Conservation (phyloP, 139 green algal genomes). For the Ettlia oleoabundans region DNA sequence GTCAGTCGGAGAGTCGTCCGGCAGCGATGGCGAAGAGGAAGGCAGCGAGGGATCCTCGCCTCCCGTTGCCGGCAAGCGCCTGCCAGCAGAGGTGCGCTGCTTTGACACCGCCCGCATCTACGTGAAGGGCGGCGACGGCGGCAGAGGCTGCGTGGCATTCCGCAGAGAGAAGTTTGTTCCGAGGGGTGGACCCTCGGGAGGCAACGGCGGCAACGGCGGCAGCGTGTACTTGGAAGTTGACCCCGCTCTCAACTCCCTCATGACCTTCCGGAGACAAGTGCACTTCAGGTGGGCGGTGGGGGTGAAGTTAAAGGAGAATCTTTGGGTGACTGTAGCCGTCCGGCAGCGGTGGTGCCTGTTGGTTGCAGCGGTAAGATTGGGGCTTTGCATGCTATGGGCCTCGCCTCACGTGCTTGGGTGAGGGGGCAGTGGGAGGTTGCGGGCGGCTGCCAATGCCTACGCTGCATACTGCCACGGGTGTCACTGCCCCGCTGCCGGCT, state of each 20-base stretch:
- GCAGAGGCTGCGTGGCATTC: slow-evolving; percentile 95
- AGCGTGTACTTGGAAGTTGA: slow-evolving; percentile 86
- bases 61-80: slow-evolving; percentile 48
- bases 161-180: slow-evolving; percentile 96
- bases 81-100: slow-evolving; percentile 87
- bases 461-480: too few species aligned
- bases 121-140: slow-evolving; percentile 91
- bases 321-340: not conserved
- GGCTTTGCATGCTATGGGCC: too few species aligned
- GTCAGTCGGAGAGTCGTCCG: not conserved
- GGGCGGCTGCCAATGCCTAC: too few species aligned
- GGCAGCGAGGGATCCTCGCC: not conserved
- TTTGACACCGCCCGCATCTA: slow-evolving; percentile 95
- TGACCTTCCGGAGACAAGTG: slow-evolving; percentile 75
- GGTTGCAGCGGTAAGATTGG: too few species aligned
- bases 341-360: too few species aligned
- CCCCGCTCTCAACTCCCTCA: slow-evolving; percentile 75
- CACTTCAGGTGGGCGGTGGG: slow-evolving; percentile 51
- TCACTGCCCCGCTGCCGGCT: too few species aligned
- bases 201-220: slow-evolving; percentile 90
- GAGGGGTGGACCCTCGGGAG: slow-evolving; percentile 82
- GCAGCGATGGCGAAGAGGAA: not conserved
- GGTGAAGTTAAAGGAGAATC: not conserved
- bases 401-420: too few species aligned
- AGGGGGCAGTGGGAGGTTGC: too few species aligned